These are phyloP conservation scores for Boletus patriciae DNA, from an alignment of 768 basidiomycete genomes.

Conservation along the genomic window DNA sequence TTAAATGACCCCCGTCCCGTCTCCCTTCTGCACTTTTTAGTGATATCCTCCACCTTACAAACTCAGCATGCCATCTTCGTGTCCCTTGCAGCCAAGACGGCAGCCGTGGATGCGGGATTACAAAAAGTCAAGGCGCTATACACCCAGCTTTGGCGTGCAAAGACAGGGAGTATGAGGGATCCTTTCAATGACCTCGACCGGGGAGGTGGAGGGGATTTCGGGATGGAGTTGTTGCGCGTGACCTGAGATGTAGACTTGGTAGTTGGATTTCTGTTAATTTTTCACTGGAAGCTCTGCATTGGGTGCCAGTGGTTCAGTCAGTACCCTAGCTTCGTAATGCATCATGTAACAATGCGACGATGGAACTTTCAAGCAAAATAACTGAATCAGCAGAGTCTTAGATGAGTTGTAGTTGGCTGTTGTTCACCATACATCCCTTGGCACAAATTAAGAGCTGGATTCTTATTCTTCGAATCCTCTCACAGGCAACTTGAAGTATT, in stretches of 20 bases:
- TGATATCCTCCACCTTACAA: slow-evolving; percentile 72
- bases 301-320: too few species aligned
- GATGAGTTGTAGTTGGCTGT: too few species aligned
- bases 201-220: slow-evolving; percentile 43
- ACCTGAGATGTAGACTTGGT: slow-evolving; percentile 7
- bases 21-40: slow-evolving; percentile 35
- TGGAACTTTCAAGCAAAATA: too few species aligned
- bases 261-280: too few species aligned
- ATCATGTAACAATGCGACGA: too few species aligned
- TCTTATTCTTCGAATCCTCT: background rate
- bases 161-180: slow-evolving; percentile 80
- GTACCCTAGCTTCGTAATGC: too few species aligned
- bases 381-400: too few species aligned
- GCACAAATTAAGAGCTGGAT: background rate
- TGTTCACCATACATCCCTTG: too few species aligned
- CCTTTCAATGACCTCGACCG: slow-evolving; percentile 63
- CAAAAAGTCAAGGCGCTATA: slow-evolving; percentile 75
- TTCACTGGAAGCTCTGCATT: background rate
- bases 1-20: background rate
- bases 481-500: background rate
- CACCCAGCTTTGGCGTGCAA: slow-evolving; percentile 76
- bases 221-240: slow-evolving; percentile 35
- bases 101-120: slow-evolving; percentile 70
- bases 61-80: slow-evolving; percentile 79
- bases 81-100: slow-evolving; percentile 73